These are phyloP conservation scores for Vanilla planifolia DNA, from an alignment of 106 monocot genomes.

Conservation along the genomic window DNA sequence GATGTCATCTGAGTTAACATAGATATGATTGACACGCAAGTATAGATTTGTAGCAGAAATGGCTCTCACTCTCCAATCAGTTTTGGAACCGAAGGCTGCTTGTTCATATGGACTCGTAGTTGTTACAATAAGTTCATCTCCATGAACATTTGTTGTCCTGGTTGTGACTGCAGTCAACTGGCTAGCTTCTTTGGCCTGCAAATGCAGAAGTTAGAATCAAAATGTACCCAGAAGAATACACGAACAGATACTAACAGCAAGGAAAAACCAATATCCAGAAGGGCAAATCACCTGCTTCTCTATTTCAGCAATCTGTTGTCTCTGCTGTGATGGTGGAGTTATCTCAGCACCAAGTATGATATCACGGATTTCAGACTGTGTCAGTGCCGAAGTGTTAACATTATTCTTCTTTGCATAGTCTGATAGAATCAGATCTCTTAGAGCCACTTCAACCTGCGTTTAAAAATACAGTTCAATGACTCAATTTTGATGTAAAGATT, in stretches of 20 bases:
- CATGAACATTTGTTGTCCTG: slow-evolving; percentile 93
- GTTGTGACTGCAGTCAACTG: slow-evolving; percentile 96
- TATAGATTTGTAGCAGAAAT: slow-evolving; percentile 97
- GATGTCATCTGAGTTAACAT: slow-evolving; percentile 99
- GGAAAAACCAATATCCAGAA: neutral
- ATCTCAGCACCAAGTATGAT: slow-evolving; percentile 99
- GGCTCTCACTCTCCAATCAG: slow-evolving; percentile 96
- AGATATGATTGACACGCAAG: slow-evolving; percentile 97
- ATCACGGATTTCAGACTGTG: slow-evolving; percentile 99
- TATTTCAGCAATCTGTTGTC: slow-evolving; percentile 98
- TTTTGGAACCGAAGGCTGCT: slow-evolving; percentile 73
- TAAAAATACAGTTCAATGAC: neutral
- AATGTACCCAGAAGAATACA: too few relatives aligned
- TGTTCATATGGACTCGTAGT: slow-evolving; percentile 99
- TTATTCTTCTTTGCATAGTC: slow-evolving; percentile 99
- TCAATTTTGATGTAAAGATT: neutral
- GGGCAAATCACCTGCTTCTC: slow-evolving; percentile 79
- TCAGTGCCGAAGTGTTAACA: slow-evolving; percentile 96
- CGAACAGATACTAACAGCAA: too few relatives aligned
- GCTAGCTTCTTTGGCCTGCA: slow-evolving; percentile 93
- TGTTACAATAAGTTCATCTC: slow-evolving; percentile 97
- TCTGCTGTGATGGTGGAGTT: slow-evolving; percentile 96
- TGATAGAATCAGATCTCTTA: slow-evolving; percentile 95
- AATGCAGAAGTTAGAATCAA: slow-evolving; percentile 6
- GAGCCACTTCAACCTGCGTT: slow-evolving; percentile 78